Conservation (phyloP, 140 eudicot genomes). For the Flaveria floridana region DNA sequence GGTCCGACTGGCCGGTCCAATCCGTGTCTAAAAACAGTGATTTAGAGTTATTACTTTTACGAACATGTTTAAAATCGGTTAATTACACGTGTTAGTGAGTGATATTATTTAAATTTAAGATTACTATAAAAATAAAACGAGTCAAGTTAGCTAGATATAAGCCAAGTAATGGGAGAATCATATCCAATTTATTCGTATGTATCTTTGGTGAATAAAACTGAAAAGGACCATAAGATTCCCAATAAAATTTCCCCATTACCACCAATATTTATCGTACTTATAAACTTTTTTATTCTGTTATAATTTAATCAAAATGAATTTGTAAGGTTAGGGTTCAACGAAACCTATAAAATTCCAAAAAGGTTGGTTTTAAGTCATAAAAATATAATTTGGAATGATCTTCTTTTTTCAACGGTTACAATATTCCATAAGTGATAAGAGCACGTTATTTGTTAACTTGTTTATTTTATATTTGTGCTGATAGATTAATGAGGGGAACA, state of each 20-base stretch:
- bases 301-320: constrained; percentile 29
- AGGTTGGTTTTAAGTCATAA: constrained; percentile 14
- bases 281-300: background rate
- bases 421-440: background rate
- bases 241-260: constrained; percentile 24
- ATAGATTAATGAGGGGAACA: too few relatives aligned
- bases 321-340: constrained; percentile 43
- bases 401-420: constrained; percentile 1
- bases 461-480: too few relatives aligned
- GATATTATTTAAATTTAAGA: too few relatives aligned
- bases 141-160: too few relatives aligned
- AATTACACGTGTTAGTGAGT: too few relatives aligned
- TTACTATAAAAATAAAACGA: too few relatives aligned
- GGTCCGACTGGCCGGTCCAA: too few relatives aligned
- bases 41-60: too few relatives aligned
- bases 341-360: constrained; percentile 10
- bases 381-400: constrained; percentile 4
- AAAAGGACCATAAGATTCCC: constrained; percentile 33
- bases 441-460: too few relatives aligned
- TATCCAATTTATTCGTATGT: constrained; percentile 35
- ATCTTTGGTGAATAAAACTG: constrained; percentile 34
- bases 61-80: too few relatives aligned
- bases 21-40: too few relatives aligned
- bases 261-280: constrained; percentile 24
- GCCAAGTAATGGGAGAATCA: constrained; percentile 24